Evolutionary conservation across 2,329 filamentous ascomycete genomes (phyloP), one percentile per base, ranked within the genome.

Genomic region (Graphilbum sp.): DNA sequence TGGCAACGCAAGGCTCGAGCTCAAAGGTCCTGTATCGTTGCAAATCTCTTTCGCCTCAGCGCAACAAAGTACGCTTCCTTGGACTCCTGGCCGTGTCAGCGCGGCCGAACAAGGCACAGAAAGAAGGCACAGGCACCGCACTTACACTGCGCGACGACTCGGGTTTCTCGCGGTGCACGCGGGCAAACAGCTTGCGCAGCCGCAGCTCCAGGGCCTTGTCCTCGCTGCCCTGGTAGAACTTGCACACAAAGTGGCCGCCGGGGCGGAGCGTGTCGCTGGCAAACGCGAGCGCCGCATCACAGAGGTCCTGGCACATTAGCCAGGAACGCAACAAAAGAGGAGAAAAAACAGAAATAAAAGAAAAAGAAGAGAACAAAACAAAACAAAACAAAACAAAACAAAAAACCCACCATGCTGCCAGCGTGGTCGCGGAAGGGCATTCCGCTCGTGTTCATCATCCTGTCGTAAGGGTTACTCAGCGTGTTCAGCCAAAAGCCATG

Each of bases 361-460:
- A 12, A 23, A 23, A 33, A n/a, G 18, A 17, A 32, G 13, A 32
- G 9, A 34, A 15, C 16, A 27, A 33, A 3, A 16, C 10, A 21
- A 21, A 32, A 16, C 13, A 19, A n/a, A 13, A 34, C 21, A n/a
- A n/a, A n/a, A n/a, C 12, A 20, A 15, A 34, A 17, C 20, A 27
- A 12, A 34, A 18, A 17, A 55, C 78, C 54, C 61, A 95, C 88
- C 84, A 98, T 96, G 60, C 86, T 95, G 23, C 84, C 83, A 10
- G 76, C 79, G 59, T 98, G 90, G 59, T 98, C 90, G 46, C 77
- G 75, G 54, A 93, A 90, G 17, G 61, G 60, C 51, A 84, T 80
- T 40, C 90, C 90, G 61, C 82, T 94, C 50, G 88, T 95, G 61
- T 98, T 98, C 86, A 95, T 94, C 79, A 98, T 80, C 90, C 90